Evolutionary conservation across 78 protist species (phyloP), one percentile per base, ranked within the genome.

Genomic region (Diacronema lutheri): DNA sequence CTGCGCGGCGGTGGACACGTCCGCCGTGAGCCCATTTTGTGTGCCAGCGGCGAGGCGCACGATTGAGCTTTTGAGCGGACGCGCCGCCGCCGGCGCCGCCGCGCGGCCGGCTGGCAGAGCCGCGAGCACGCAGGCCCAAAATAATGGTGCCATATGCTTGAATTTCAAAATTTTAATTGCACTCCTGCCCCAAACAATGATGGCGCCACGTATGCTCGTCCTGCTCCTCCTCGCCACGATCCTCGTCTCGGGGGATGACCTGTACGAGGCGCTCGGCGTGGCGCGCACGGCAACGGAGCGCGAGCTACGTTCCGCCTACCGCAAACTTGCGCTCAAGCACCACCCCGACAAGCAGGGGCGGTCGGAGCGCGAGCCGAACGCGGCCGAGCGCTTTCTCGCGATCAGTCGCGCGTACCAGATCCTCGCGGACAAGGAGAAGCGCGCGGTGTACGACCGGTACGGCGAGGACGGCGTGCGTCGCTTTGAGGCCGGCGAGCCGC

Each of bases 361-460:
- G 61, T 86, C 60, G 4, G 85, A 62, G 9, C 76, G 55, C 37
- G 74, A 87, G 37, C 57, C 46, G 72, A 21, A 10, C 44, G 31
- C 33, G 71, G 26, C 16, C 56, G 65, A 21, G 58, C 35, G 26
- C 20, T 88, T 84, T 41, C 71, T 81, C 64, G 37, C 85, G 81
- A 85, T 95, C 61, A 73, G 90, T 33, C 73, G 77, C 16, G 98
- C 98, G 37, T 97, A 93, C 88, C 97, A 97, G 19, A 93, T 97
- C 6, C 90, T 97, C 38, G 26, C 83, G 69, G 95, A 96, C 56
- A 31, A 40, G 44, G 88, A 95, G 88, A 96, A 94, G 89, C 88
- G 98, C 40, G 64, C 46, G 21, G 25, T 92, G 38, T 97, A 97
- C 87, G 99, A 97, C 73, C 83, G 76, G 71, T 80, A 89, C 80